Conservation (phyloP, 441 rosid species). For the Pelargonium fulgidum region DNA sequence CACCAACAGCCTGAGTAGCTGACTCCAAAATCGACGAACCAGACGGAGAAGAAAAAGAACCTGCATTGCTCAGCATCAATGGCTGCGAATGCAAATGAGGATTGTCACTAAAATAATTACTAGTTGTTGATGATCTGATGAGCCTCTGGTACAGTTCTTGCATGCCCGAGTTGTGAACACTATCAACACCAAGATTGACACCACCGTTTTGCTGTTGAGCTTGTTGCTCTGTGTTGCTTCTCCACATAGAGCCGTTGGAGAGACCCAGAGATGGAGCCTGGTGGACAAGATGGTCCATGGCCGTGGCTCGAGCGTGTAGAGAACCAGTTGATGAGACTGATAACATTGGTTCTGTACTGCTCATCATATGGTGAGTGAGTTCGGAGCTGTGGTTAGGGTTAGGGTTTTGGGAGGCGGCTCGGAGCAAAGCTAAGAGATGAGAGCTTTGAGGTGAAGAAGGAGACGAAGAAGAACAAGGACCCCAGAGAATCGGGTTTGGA, state of each 20-base stretch:
- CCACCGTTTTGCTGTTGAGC: conserved; percentile 36
- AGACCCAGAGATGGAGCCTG: conserved; percentile 35
- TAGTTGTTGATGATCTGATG: conserved; percentile 25
- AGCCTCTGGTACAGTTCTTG: conserved; percentile 61
- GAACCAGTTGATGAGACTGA: conserved; percentile 19
- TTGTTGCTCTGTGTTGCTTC: conserved; percentile 28
- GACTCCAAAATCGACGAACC: conserved; percentile 39
- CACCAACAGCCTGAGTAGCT: conserved; percentile 37
- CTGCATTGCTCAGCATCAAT: conserved; percentile 32
- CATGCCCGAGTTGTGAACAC: conserved; percentile 45
- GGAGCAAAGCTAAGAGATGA: conserved; percentile 42
- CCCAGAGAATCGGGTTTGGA: conserved; percentile 44
- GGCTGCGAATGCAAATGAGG: conserved; percentile 7
- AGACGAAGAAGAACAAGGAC: not conserved
- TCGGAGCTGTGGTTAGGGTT: conserved; percentile 33
- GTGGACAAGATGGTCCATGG: conserved; percentile 33
- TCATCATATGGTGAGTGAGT: conserved; percentile 31
- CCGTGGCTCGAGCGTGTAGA: conserved; percentile 28
- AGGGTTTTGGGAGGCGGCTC: conserved; percentile 37
- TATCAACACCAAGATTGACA: conserved; percentile 20
- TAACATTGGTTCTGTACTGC: not conserved
- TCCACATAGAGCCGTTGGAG: conserved; percentile 39
- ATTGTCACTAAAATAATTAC: conserved; percentile 28
- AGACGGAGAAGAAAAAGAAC: conserved; percentile 28
- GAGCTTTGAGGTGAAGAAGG: conserved; percentile 40